Percentiles rank a stretch among this genome's conserved stretches.
phyloP scores from a whole-genome alignment of 2,329 filamentous ascomycete genomes.

The Fusarium papillatum region DNA sequence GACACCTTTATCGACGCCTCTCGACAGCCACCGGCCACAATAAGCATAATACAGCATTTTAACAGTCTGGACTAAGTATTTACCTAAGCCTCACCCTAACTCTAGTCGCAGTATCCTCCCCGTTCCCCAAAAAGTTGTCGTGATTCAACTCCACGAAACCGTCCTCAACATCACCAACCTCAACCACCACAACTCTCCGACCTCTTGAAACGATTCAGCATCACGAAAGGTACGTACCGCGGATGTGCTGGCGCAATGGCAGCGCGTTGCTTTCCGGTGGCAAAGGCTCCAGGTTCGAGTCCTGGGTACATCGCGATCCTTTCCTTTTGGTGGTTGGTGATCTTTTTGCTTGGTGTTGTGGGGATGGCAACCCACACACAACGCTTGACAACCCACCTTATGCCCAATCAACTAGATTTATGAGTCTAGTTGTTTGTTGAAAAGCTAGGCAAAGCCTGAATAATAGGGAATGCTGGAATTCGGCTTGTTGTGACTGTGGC shows the following conservation, averaged over 20 bases:
- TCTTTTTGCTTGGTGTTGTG: constrained; percentile 1
- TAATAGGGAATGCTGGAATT: background rate
- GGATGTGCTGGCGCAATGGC: constrained; percentile 41
- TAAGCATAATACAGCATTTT: background rate
- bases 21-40: background rate
- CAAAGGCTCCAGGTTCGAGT: constrained; percentile 53
- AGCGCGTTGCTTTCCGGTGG: constrained; percentile 52
- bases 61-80: background rate
- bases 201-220: background rate
- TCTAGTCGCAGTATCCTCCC: background rate
- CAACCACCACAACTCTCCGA: background rate
- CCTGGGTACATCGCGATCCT: constrained; percentile 42
- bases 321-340: background rate
- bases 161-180: background rate
- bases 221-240: background rate
- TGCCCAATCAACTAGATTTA: background rate
- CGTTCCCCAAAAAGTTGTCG: background rate
- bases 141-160: background rate
- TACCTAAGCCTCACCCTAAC: background rate
- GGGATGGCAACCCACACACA: background rate
- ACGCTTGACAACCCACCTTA: background rate
- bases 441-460: background rate
- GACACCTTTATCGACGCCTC: background rate
- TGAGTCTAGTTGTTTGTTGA: background rate
- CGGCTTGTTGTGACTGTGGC: background rate